Evolutionary conservation across 2,329 filamentous ascomycete genomes (phyloP).

Genomic region (Passalora sequoiae): DNA sequence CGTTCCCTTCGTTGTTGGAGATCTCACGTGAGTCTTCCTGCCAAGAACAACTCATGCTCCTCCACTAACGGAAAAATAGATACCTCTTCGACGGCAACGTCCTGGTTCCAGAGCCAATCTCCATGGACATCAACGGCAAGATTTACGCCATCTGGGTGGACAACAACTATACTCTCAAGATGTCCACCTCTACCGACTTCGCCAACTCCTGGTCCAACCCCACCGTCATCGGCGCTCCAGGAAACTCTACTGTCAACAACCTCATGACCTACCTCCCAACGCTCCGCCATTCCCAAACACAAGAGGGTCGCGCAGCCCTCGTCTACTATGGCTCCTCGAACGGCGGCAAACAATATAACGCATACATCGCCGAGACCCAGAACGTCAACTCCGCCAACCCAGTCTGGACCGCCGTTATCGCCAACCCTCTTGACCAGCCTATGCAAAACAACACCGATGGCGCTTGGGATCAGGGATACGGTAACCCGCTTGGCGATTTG

Average conservation of each 20-base stretch:
- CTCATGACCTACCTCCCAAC: constrained; percentile 7
- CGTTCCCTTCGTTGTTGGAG: constrained; percentile 4
- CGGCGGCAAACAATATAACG: constrained; percentile 4
- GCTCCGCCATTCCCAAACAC: constrained; percentile 3
- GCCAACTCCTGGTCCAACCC: constrained; percentile 5
- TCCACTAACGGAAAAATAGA: neutral
- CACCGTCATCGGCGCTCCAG: constrained; percentile 6
- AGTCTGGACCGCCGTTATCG: constrained; percentile 4
- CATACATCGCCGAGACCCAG: constrained; percentile 7
- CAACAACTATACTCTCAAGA: neutral
- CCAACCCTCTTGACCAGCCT: constrained; percentile 5
- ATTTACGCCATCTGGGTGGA: constrained; percentile 6
- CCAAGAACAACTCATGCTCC: neutral
- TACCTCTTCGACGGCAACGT: constrained; percentile 5
- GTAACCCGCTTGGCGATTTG: constrained; percentile 5
- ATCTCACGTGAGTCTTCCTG: constrained; percentile 1
- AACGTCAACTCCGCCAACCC: constrained; percentile 1
- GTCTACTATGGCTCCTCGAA: constrained; percentile 9
- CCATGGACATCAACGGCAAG: neutral
- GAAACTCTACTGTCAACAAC: neutral
- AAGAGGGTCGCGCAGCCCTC: constrained; percentile 2
- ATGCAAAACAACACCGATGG: constrained; percentile 6
- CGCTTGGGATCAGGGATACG: constrained; percentile 7
- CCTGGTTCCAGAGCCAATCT: constrained; percentile 5
- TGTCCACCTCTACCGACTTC: constrained; percentile 2